Evolutionary conservation across 2,329 filamentous ascomycete species (phyloP), one percentile per base, ranked within the genome.

Genomic region (Verticillium dahliae): DNA sequence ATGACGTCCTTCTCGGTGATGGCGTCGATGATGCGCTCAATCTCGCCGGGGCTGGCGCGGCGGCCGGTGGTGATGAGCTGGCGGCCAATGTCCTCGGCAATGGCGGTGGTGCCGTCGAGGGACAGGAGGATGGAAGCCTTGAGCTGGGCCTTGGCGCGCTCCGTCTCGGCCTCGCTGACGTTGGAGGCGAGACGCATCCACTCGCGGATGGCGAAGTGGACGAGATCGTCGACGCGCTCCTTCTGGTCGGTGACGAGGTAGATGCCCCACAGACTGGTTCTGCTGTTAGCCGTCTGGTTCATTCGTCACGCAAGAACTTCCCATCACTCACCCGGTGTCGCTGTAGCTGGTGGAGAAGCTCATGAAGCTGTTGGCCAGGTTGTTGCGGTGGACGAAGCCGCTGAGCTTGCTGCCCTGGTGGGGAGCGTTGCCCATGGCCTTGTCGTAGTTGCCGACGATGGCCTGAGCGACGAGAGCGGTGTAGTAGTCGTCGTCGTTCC

Each of bases 301-400:
- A 4, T 31, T 31, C 27, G 5, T 31, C 27, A 31, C 27, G 27
- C 39, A n/a, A 22, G 14, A 41, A 39, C 37, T 57, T 50, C 54
- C n/a, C 18, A 33, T 54, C 59, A 76, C 88, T 79, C 86, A 97
- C 92, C 93, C 95, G 76, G 95, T 99, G 78, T 99, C 95, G 75
- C 93, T 98, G 83, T 99, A 99, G 85, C 92, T 97, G 69, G 95
- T 99, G 68, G 93, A 97, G 83, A 99, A 99, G 83, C 91, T 96
- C 96, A 99, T 99, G 86, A 97, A 99, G 87, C 93, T 97, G 84
- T 97, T 99, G 78, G 95, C 95, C 65, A 99, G 86, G 77, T 93
- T 89, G 81, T 98, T 87, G 80, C 96, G 89, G 85, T 96, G 91
- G 69, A 99, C 89, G 73, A 95, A 92, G 68, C 90, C 88, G 83